Percentiles rank a stretch among this genome's conserved stretches.
Evolutionary conservation across 2,329 filamentous ascomycete genomes (phyloP).

Genomic region (Hypoxylon sp.): DNA sequence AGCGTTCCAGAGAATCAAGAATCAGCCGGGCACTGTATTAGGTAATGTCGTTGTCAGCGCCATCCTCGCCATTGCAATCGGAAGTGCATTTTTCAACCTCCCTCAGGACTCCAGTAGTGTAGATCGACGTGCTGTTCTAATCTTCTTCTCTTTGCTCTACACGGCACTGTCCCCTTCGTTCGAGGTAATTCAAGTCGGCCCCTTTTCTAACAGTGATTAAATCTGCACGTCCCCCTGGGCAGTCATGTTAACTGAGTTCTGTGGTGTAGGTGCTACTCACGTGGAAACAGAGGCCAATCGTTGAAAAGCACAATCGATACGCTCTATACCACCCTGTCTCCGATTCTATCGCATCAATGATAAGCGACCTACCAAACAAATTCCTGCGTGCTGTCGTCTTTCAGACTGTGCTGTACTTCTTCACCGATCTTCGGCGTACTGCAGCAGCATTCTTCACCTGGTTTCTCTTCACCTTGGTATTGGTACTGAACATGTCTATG

Average conservation of each 20-base stretch:
- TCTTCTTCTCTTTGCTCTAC: slow-evolving; percentile 89
- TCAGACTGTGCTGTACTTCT: slow-evolving; percentile 86
- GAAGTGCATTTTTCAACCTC: slow-evolving; percentile 84
- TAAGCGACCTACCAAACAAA: slow-evolving; percentile 88
- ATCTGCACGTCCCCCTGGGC: no score
- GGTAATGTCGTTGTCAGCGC: slow-evolving; percentile 77
- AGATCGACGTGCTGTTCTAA: slow-evolving; percentile 80
- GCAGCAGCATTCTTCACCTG: slow-evolving; percentile 86
- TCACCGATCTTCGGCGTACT: slow-evolving; percentile 82
- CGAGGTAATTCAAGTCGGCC: slow-evolving; percentile 62
- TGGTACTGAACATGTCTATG: slow-evolving; percentile 84
- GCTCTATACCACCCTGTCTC: slow-evolving; percentile 90
- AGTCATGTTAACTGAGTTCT: no score
- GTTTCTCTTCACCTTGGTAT: slow-evolving; percentile 79
- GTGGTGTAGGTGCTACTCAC: slow-evolving; percentile 77
- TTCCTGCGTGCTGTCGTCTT: slow-evolving; percentile 69
- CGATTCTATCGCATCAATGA: slow-evolving; percentile 85
- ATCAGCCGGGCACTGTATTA: background rate
- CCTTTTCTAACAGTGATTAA: no score
- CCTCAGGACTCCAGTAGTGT: slow-evolving; percentile 75
- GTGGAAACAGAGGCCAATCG: slow-evolving; percentile 89
- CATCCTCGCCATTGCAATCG: slow-evolving; percentile 80
- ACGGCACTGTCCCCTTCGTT: slow-evolving; percentile 85
- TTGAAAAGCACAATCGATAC: slow-evolving; percentile 89
- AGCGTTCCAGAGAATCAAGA: background rate